Conservation (phyloP, 768 basidiomycete species). For the Podaxis sp. region DNA sequence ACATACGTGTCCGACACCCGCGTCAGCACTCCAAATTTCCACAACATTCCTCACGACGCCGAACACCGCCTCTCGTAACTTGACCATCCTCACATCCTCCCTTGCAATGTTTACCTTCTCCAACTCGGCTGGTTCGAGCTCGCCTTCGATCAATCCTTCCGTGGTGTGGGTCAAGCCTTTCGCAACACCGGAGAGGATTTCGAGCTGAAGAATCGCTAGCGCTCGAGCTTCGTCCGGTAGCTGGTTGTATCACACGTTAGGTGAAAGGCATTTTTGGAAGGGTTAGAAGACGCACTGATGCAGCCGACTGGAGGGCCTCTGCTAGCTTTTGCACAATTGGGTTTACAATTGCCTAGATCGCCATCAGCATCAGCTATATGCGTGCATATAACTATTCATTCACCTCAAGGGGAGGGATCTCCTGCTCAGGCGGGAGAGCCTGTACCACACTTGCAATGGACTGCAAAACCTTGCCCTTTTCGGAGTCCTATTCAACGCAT, state of each 20-base stretch:
- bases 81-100: conserved; percentile 59
- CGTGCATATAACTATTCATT: conserved; percentile 14
- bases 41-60: conserved; percentile 57
- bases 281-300: conserved; percentile 38
- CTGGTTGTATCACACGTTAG: conserved; percentile 32
- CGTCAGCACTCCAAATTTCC: conserved; percentile 78
- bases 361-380: not conserved
- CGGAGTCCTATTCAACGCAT: conserved; percentile 55
- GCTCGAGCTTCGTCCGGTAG: conserved; percentile 70
- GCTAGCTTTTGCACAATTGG: conserved; percentile 72
- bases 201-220: conserved; percentile 68
- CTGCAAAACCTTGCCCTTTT: conserved; percentile 88
- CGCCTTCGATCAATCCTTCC: conserved; percentile 64
- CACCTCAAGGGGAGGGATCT: conserved; percentile 76
- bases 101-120: conserved; percentile 59
- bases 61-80: conserved; percentile 67
- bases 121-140: conserved; percentile 50
- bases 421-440: conserved; percentile 77
- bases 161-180: conserved; percentile 80
- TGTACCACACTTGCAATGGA: conserved; percentile 93
- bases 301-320: conserved; percentile 55
- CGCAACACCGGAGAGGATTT: conserved; percentile 81
- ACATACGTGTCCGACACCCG: conserved; percentile 73
- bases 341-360: conserved; percentile 62
- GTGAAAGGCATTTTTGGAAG: not conserved